Evolutionary conservation across 192 early-diverging fungal genomes (phyloP).

Genomic region (Helicostylum pulchrum): DNA sequence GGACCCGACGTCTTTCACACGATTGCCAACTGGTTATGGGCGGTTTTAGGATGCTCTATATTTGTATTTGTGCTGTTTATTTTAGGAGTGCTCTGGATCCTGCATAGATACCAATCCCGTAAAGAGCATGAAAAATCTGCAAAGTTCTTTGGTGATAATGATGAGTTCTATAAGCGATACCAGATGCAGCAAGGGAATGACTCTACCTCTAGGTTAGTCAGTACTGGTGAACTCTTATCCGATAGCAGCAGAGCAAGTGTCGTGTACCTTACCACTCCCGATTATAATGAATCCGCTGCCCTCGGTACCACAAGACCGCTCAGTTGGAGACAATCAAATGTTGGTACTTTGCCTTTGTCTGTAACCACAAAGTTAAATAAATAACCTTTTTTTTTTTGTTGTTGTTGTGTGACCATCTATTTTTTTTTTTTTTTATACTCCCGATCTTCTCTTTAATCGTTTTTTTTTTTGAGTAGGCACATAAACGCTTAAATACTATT

Average conservation of each 20-base stretch:
- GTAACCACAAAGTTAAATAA: not conserved
- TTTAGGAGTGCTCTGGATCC: conserved; percentile 23
- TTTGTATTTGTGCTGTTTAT: conserved; percentile 31
- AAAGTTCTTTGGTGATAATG: conserved; percentile 34
- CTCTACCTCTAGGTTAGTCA: too few species aligned
- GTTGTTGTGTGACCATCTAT: not conserved
- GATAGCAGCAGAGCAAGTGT: conserved; percentile 6
- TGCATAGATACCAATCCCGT: conserved; percentile 39
- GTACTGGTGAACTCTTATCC: too few species aligned
- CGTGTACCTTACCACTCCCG: conserved; percentile 11
- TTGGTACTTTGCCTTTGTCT: not conserved
- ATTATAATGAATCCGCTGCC: conserved; percentile 17
- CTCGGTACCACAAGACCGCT: conserved; percentile 9
- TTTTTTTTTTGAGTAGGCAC: not conserved
- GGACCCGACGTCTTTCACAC: conserved; percentile 30
- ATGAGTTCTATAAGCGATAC: conserved; percentile 18
- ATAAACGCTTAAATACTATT: not conserved
- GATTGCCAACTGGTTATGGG: conserved; percentile 30
- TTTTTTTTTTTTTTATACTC: too few species aligned
- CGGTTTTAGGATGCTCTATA: conserved; percentile 27
- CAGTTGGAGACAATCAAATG: conserved; percentile 2
- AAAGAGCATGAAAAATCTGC: conserved; percentile 37
- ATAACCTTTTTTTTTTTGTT: not conserved
- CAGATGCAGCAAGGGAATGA: too few species aligned
- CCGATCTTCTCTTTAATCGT: not conserved